phyloP scores from a whole-genome alignment of 345 rosid genomes.

The Pugionium cornutum region DNA sequence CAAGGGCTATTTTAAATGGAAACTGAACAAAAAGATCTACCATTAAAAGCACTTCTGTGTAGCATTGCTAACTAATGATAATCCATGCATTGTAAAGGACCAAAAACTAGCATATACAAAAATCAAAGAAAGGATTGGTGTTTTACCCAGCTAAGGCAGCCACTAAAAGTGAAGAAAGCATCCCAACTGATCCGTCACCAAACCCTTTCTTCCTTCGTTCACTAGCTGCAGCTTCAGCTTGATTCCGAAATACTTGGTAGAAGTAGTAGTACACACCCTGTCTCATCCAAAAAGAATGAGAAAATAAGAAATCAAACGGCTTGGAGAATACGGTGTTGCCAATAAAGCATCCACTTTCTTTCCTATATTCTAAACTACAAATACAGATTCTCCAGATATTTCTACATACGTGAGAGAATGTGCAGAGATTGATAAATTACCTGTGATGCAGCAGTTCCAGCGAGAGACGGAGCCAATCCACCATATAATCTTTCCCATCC shows the following conservation, averaged over 20 bases:
- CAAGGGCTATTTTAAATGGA: background rate
- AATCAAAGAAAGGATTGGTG: background rate
- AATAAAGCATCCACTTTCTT: background rate
- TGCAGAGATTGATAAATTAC: slow-evolving; percentile 29
- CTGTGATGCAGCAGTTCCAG: slow-evolving; percentile 96
- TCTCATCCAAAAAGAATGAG: slow-evolving; percentile 47
- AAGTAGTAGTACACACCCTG: slow-evolving; percentile 99
- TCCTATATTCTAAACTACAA: background rate
- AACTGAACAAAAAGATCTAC: background rate
- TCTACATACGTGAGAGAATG: background rate
- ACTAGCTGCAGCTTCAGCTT: slow-evolving; percentile 72
- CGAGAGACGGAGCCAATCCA: slow-evolving; percentile 80
- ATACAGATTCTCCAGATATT: background rate
- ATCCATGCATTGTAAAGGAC: background rate
- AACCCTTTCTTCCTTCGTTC: slow-evolving; percentile 58
- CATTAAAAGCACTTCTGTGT: background rate
- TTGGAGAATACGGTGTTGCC: slow-evolving; percentile 5
- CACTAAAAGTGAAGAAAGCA: slow-evolving; percentile 84
- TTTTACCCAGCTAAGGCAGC: slow-evolving; percentile 94
- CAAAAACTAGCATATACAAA: background rate
- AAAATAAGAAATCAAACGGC: slow-evolving; percentile 42
- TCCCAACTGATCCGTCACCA: slow-evolving; percentile 97
- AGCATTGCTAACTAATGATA: slow-evolving; percentile 2
- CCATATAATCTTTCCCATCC: slow-evolving; percentile 95
- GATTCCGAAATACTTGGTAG: slow-evolving; percentile 98